A percentile compares a stretch with the other conserved stretches of the same genome.
These are phyloP conservation scores for Cokeromyces recurvatus DNA, from an alignment of 371 early-diverging fungal genomes.

Conservation along the genomic window DNA sequence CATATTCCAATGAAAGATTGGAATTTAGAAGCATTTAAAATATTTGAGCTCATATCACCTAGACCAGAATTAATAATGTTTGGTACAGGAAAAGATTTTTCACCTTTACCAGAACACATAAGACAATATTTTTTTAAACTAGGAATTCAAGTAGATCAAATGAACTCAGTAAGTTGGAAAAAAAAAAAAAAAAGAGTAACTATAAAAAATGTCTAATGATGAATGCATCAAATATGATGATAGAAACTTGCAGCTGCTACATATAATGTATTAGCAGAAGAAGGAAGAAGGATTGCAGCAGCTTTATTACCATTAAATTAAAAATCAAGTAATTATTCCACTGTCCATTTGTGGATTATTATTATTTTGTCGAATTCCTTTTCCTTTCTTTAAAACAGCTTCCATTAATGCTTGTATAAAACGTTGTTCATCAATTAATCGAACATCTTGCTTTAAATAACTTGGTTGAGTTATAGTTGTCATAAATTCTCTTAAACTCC, in stretches of 20 bases:
- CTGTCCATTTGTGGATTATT: no score
- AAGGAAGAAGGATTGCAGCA: slow-evolving; percentile 58
- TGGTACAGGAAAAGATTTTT: slow-evolving; percentile 53
- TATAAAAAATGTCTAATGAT: background rate
- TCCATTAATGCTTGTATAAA: slow-evolving; percentile 20
- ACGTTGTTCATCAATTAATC: slow-evolving; percentile 18
- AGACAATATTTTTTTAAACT: slow-evolving; percentile 45
- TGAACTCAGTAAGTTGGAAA: slow-evolving; percentile 48
- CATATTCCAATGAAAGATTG: slow-evolving; percentile 30
- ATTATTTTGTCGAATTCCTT: background rate
- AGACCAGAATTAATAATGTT: slow-evolving; percentile 53
- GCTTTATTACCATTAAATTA: slow-evolving; percentile 48
- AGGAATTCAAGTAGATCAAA: slow-evolving; percentile 61
- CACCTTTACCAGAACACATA: slow-evolving; percentile 48
- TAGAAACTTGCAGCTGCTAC: slow-evolving; percentile 63
- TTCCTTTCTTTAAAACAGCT: slow-evolving; percentile 14
- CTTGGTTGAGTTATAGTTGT: slow-evolving; percentile 7
- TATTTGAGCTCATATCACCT: slow-evolving; percentile 46
- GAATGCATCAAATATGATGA: background rate
- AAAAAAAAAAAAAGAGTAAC: background rate
- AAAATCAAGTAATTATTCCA: background rate
- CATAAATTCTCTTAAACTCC: slow-evolving; percentile 38
- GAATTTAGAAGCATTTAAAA: slow-evolving; percentile 37
- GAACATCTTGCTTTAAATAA: slow-evolving; percentile 5
- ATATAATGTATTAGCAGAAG: slow-evolving; percentile 59